Evolutionary conservation across 2,329 filamentous ascomycete species (phyloP).

Genomic region (Colletotrichum orchidophilum): DNA sequence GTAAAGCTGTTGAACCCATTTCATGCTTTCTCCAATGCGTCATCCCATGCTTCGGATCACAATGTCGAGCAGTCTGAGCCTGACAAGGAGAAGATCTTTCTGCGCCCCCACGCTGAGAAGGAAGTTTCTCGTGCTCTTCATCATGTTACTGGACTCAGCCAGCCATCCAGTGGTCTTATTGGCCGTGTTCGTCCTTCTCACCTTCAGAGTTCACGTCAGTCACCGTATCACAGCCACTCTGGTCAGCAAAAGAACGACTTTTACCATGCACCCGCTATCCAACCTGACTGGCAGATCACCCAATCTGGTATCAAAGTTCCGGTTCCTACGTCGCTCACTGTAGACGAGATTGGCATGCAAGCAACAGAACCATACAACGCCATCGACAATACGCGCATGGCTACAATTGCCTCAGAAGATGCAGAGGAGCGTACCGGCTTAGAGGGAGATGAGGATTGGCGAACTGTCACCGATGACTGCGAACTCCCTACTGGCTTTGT

Average conservation of each 20-base stretch:
- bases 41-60: constrained; percentile 23
- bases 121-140: constrained; percentile 32
- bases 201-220: not conserved
- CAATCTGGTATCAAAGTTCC: constrained; percentile 26
- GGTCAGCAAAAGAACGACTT: constrained; percentile 9
- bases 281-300: constrained; percentile 23
- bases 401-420: not conserved
- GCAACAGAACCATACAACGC: constrained; percentile 13
- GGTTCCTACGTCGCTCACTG: not conserved
- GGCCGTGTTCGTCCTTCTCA: not conserved
- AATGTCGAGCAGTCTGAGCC: constrained; percentile 5
- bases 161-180: constrained; percentile 30
- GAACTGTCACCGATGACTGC: constrained; percentile 32
- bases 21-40: constrained; percentile 22
- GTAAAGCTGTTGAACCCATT: constrained; percentile 26
- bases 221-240: not conserved
- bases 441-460: constrained; percentile 32
- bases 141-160: constrained; percentile 22
- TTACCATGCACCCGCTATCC: constrained; percentile 31
- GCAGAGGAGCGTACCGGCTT: not conserved
- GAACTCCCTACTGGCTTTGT: not conserved
- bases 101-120: constrained; percentile 23
- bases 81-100: constrained; percentile 15
- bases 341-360: constrained; percentile 9
- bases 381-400: constrained; percentile 15